These are phyloP conservation scores for Cadophora gregata DNA, from an alignment of 2,329 filamentous ascomycete species.

Conservation along the genomic window DNA sequence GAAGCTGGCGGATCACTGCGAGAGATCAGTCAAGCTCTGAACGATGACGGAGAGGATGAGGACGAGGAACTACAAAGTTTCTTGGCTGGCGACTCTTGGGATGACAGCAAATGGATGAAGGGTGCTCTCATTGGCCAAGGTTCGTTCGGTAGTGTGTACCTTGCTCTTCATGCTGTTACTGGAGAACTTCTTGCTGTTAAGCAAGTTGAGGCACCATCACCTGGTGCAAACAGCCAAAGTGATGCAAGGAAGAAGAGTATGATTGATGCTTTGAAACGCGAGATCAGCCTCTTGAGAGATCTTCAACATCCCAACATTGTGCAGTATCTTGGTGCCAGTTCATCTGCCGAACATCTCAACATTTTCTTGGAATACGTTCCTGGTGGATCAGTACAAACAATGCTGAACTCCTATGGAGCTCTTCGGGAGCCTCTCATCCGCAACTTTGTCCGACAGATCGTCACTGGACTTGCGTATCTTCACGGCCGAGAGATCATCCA, in stretches of 20 bases:
- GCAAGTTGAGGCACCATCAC: conserved; percentile 88
- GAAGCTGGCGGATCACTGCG: conserved; percentile 78
- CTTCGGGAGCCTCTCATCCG: conserved; percentile 91
- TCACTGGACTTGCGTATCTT: conserved; percentile 89
- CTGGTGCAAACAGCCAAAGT: conserved; percentile 77
- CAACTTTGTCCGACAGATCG: conserved; percentile 95
- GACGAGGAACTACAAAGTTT: conserved; percentile 92
- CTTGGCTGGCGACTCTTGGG: conserved; percentile 90
- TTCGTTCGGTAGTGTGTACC: conserved; percentile 94
- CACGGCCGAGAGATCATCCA: conserved; percentile 97
- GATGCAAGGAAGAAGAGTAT: conserved; percentile 96
- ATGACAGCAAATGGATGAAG: conserved; percentile 99
- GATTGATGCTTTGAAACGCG: conserved; percentile 95
- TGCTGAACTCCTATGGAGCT: conserved; percentile 98
- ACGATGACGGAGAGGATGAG: conserved; percentile 88
- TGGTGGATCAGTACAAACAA: conserved; percentile 94
- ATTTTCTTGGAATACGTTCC: conserved; percentile 99
- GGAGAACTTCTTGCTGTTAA: conserved; percentile 98
- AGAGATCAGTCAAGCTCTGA: conserved; percentile 83
- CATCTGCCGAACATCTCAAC: conserved; percentile 89
- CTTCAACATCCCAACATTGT: conserved; percentile 97
- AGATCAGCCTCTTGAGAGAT: conserved; percentile 92
- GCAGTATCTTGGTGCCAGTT: conserved; percentile 95
- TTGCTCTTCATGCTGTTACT: conserved; percentile 93
- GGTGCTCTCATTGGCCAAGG: conserved; percentile 96